Base-by-base conservation (phyloP, 306 rosid species). In the Quercus cerris region DNA sequence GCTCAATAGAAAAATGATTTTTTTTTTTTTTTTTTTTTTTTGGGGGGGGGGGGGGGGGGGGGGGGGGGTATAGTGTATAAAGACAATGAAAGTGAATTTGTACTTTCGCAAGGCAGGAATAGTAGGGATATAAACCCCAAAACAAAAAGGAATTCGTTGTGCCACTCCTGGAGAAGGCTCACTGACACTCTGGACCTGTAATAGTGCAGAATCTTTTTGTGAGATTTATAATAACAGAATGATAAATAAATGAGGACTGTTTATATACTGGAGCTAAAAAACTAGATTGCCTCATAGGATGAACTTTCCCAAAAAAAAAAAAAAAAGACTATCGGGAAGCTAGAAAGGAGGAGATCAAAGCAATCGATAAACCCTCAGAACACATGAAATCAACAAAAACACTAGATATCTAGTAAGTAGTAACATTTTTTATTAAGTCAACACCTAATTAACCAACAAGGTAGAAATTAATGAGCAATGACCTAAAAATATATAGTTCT, bases 81-180 rank as follows among this genome's bases (percentile, higher is more conserved):
- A 44, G 67, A 56, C 59, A 51, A 66, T n/a, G 62, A 76, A 81
- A 84, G 84, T 56, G 80, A 76, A 70, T 30, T 30, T 35, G 73
- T 93, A 94, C 99, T 93, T 94, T 57, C 95, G 84, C 83, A 94
- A 85, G 81, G 93, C 90, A 80, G 99, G 87, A 90, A 94, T 76
- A 68, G 92, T 81, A 55, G 99, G 97, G 79, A 87, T 78, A 78
- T 84, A 86, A 80, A 87, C 91, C 31, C 88, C 96, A 73, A 77
- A 85, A 80, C 89, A 86, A 73, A 91, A 78, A 77, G 83, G 82
- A 86, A 90, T 80, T 88, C 94, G 91, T 66, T 89, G 89, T 17
- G 81, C 76, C 71, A 86, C 88, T 46, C 85, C 88, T 67, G 93
- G 95, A 84, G 94, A 86, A 76, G 85, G 72, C 52, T 91, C 89